phyloP scores from a whole-genome alignment of 2,329 filamentous ascomycete genomes.

The Fusarium setosum region DNA sequence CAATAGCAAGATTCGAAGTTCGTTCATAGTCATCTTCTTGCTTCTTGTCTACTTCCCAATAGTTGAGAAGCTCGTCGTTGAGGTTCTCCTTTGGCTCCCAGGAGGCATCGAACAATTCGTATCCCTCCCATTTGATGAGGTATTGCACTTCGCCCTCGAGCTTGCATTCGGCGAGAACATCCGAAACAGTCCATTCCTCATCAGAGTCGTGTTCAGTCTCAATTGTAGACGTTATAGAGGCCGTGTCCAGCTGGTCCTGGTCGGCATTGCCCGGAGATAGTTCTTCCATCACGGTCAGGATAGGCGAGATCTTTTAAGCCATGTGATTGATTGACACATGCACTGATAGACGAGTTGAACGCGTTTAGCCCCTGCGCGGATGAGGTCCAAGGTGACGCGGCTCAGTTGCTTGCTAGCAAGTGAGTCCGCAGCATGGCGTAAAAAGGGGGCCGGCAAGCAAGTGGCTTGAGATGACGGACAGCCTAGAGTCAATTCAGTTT shows the following conservation, averaged over 20 bases:
- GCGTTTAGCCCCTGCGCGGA: background rate
- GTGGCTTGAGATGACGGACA: background rate
- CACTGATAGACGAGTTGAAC: background rate
- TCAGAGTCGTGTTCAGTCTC: constrained; percentile 50
- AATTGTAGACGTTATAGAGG: constrained; percentile 49
- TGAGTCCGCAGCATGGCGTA: background rate
- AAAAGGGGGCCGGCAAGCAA: background rate
- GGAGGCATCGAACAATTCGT: constrained; percentile 48
- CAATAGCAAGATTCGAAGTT: constrained; percentile 51
- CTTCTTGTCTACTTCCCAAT: constrained; percentile 58
- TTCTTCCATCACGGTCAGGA: background rate
- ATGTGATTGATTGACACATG: background rate
- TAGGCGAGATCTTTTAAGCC: background rate
- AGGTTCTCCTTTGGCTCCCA: constrained; percentile 65
- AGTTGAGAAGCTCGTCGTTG: constrained; percentile 48
- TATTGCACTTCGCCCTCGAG: constrained; percentile 43
- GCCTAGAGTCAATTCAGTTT: background rate
- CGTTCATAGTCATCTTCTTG: constrained; percentile 48
- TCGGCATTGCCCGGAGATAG: background rate
- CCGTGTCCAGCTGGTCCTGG: constrained; percentile 40
- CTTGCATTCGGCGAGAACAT: constrained; percentile 60
- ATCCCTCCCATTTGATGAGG: constrained; percentile 53
- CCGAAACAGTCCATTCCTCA: constrained; percentile 62
- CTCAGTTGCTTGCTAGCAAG: background rate
- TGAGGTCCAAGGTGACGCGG: background rate